Evolutionary conservation across 2,329 filamentous ascomycete species (phyloP).

Genomic region (Cucurbitaria berberidis): DNA sequence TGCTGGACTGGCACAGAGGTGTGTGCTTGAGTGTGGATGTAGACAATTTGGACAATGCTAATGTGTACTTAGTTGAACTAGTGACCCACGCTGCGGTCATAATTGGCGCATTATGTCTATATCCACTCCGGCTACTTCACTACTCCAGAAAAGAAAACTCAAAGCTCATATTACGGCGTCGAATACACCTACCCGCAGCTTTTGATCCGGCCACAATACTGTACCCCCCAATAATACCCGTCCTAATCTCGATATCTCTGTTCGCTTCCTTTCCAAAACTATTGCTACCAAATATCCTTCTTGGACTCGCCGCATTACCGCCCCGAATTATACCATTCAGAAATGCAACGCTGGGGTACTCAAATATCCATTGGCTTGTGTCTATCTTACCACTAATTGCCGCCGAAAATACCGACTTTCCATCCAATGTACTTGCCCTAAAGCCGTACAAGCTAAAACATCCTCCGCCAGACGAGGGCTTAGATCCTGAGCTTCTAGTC

Average conservation of each 20-base stretch:
- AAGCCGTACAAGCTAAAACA: slow-evolving; percentile 46
- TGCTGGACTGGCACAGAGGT: slow-evolving; percentile 52
- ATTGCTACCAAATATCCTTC: slow-evolving; percentile 79
- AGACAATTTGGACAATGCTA: slow-evolving; percentile 11
- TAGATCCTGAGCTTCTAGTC: slow-evolving; percentile 65
- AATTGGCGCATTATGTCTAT: slow-evolving; percentile 38
- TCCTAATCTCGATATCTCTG: slow-evolving; percentile 78
- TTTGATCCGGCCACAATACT: slow-evolving; percentile 93
- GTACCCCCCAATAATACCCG: slow-evolving; percentile 79
- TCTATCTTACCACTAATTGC: slow-evolving; percentile 72
- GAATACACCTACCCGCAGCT: slow-evolving; percentile 70
- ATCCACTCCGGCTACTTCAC: slow-evolving; percentile 48
- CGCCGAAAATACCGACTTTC: slow-evolving; percentile 53
- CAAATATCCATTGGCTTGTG: slow-evolving; percentile 78
- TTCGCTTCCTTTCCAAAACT: slow-evolving; percentile 65
- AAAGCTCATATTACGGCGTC: slow-evolving; percentile 45
- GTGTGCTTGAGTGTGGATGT: slow-evolving; percentile 3
- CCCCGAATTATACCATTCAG: slow-evolving; percentile 72
- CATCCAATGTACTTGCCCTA: slow-evolving; percentile 41
- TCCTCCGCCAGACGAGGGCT: slow-evolving; percentile 34
- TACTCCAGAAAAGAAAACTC: slow-evolving; percentile 38
- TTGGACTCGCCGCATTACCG: slow-evolving; percentile 79
- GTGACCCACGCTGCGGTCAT: slow-evolving; percentile 47
- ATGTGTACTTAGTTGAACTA: slow-evolving; percentile 46
- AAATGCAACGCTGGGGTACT: slow-evolving; percentile 63